Conservation (phyloP, 2,329 filamentous ascomycete genomes). For the Xylaria arbuscula region DNA sequence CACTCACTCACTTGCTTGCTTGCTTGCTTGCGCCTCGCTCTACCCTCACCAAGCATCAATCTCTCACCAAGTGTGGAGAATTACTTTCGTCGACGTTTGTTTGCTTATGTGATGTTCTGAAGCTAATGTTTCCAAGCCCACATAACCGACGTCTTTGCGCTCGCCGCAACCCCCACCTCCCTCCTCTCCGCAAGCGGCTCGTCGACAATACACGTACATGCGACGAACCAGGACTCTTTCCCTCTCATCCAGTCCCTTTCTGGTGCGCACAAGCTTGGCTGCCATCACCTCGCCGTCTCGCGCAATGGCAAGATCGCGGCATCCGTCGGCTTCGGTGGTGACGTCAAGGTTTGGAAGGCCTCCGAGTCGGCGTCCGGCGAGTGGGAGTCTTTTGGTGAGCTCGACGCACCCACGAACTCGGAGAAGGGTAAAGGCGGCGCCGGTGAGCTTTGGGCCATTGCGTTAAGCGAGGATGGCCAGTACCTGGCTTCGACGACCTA, state of each 20-base stretch:
- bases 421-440: constrained; percentile 57
- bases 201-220: constrained; percentile 83
- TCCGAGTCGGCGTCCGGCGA: constrained; percentile 68
- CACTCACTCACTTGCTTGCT: neutral
- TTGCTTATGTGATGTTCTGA: constrained; percentile 19
- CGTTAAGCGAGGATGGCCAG: constrained; percentile 83
- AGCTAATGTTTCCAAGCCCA: constrained; percentile 69
- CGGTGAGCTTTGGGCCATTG: constrained; percentile 87
- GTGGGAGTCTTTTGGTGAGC: constrained; percentile 62
- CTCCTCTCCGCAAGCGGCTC: constrained; percentile 88
- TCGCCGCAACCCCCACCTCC: constrained; percentile 78
- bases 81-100: neutral
- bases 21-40: constrained; percentile 7
- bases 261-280: constrained; percentile 85
- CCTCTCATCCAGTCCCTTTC: constrained; percentile 82
- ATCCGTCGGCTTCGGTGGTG: constrained; percentile 89
- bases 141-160: constrained; percentile 83
- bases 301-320: constrained; percentile 78
- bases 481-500: constrained; percentile 89
- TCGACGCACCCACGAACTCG: constrained; percentile 50
- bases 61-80: neutral
- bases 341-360: constrained; percentile 83
- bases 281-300: constrained; percentile 84
- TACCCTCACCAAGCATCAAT: constrained; percentile 4
- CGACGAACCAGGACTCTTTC: constrained; percentile 76